phyloP scores from a whole-genome alignment of 176 grass and related monocot species.

The Lolium multiflorum region DNA sequence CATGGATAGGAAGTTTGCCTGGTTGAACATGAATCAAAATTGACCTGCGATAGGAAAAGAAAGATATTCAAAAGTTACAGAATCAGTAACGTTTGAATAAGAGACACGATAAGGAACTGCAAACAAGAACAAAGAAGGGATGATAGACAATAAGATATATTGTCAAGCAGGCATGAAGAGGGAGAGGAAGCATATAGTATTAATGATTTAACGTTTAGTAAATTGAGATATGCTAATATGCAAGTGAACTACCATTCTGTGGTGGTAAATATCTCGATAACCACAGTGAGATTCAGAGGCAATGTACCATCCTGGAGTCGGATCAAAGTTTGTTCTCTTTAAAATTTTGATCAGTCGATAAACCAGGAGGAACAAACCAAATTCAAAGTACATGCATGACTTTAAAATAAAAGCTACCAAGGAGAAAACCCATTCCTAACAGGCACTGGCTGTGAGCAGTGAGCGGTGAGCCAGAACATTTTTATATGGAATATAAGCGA shows the following conservation, averaged over 20 bases:
- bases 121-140: conserved; percentile 3
- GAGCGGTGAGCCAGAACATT: conserved; percentile 15
- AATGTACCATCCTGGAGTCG: background rate
- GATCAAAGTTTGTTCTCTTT: background rate
- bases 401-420: conserved; percentile 8
- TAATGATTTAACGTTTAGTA: background rate
- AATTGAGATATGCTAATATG: conserved; percentile 13
- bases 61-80: background rate
- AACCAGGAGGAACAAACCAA: background rate
- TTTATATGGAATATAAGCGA: background rate
- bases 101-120: conserved; percentile 15
- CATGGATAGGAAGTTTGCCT: conserved; percentile 91
- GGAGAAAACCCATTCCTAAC: conserved; percentile 3
- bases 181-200: conserved; percentile 30
- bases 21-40: conserved; percentile 95
- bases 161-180: background rate
- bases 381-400: background rate
- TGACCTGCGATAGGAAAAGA: conserved; percentile 62
- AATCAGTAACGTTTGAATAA: conserved; percentile 23
- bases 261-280: background rate
- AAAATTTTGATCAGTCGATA: background rate
- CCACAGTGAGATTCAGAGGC: conserved; percentile 16
- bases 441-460: background rate
- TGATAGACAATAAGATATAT: background rate
- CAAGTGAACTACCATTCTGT: conserved; percentile 20